These are phyloP conservation scores for Syncephalastrum sp. DNA, from an alignment of 371 early-diverging fungal genomes.

Conservation along the genomic window DNA sequence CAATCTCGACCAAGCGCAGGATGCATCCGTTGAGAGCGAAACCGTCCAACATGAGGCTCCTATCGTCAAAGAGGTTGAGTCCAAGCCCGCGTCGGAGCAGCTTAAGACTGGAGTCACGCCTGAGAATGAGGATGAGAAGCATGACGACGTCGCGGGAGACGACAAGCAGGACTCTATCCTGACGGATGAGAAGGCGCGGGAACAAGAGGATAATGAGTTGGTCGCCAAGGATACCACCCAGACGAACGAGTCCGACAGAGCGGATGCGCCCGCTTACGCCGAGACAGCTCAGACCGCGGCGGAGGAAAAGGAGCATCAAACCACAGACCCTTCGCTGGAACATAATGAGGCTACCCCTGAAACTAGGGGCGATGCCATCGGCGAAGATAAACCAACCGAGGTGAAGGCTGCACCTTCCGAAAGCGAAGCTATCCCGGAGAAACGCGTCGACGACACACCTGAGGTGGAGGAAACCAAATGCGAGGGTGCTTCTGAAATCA, in stretches of 20 bases:
- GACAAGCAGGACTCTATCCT: background rate
- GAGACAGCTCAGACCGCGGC: background rate
- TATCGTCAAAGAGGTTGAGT: background rate
- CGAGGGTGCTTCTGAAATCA: background rate
- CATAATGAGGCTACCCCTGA: too few species aligned
- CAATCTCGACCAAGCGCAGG: background rate
- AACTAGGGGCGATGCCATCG: background rate
- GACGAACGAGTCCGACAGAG: background rate
- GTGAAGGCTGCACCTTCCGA: conserved; percentile 3
- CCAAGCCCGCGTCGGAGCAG: background rate
- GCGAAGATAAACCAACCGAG: background rate
- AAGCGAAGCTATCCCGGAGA: background rate
- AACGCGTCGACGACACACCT: background rate
- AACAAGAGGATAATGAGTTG: background rate
- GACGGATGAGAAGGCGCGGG: background rate
- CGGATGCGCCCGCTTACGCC: background rate
- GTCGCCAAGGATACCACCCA: too few species aligned
- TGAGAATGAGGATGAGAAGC: background rate
- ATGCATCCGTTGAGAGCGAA: background rate
- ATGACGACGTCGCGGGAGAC: background rate
- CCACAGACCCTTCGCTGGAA: background rate
- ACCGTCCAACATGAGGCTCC: background rate
- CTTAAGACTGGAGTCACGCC: background rate
- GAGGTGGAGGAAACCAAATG: background rate
- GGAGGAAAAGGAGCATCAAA: background rate